phyloP scores from a whole-genome alignment of 495 filamentous ascomycete species.

The Xylona heveae region DNA sequence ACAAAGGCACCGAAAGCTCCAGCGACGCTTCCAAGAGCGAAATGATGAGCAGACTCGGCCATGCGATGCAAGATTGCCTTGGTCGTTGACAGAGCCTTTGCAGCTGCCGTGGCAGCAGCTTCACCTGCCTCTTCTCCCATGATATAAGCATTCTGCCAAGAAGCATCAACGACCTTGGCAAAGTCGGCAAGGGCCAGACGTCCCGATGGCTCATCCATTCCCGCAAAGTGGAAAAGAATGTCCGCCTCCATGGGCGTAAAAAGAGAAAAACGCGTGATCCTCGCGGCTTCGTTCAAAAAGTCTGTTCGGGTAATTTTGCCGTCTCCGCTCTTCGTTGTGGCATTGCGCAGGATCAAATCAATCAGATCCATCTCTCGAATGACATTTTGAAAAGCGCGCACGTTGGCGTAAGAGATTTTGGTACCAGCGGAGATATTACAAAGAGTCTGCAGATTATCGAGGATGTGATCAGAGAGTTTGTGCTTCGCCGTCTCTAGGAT shows the following conservation, averaged over 20 bases:
- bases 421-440: conserved; percentile 85
- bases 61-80: conserved; percentile 34
- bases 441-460: conserved; percentile 81
- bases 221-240: conserved; percentile 95
- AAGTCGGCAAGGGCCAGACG: conserved; percentile 70
- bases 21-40: conserved; percentile 67
- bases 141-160: conserved; percentile 50
- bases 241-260: conserved; percentile 99
- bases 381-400: conserved; percentile 91
- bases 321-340: conserved; percentile 61
- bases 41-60: conserved; percentile 71
- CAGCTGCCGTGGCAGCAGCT: conserved; percentile 21
- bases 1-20: conserved; percentile 97
- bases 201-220: conserved; percentile 71
- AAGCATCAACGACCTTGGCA: conserved; percentile 80
- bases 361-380: conserved; percentile 95
- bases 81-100: conserved; percentile 23
- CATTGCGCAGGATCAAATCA: conserved; percentile 73
- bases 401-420: conserved; percentile 94
- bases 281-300: conserved; percentile 85
- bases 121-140: conserved; percentile 20
- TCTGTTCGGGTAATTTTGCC: conserved; percentile 86
- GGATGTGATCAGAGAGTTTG: conserved; percentile 89
- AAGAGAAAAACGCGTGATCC: conserved; percentile 72
- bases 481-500: conserved; percentile 83